Evolutionary conservation across 2,329 filamentous ascomycete species (phyloP).

Genomic region (Thermothelomyces thermophilus): DNA sequence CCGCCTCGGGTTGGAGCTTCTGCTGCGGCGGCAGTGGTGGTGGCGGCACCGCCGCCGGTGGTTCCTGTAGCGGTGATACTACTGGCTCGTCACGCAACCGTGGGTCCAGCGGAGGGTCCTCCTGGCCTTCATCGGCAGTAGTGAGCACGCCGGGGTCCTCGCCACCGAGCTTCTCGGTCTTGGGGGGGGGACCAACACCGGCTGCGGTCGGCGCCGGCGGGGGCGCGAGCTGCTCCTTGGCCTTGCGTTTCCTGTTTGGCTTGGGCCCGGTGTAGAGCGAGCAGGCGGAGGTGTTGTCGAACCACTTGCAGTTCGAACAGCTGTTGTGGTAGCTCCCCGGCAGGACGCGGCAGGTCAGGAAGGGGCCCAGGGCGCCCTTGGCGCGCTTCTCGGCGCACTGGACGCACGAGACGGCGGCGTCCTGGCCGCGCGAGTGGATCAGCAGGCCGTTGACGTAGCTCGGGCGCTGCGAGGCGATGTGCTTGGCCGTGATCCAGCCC

Average conservation of each 20-base stretch:
- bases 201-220: neutral
- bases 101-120: too few species aligned
- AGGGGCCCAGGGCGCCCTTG: slow-evolving; percentile 26
- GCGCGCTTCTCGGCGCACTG: slow-evolving; percentile 23
- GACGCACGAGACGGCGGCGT: slow-evolving; percentile 18
- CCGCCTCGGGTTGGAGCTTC: slow-evolving; percentile 1
- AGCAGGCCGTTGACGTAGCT: slow-evolving; percentile 28
- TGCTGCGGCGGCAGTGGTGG: neutral
- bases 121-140: neutral
- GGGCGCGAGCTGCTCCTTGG: slow-evolving; percentile 18
- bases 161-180: neutral
- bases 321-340: slow-evolving; percentile 24
- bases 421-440: slow-evolving; percentile 26
- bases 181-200: neutral
- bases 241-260: slow-evolving; percentile 27
- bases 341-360: slow-evolving; percentile 23
- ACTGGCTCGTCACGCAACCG: neutral
- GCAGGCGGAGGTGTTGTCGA: slow-evolving; percentile 26
- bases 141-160: neutral
- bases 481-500: slow-evolving; percentile 27
- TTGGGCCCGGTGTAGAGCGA: slow-evolving; percentile 26
- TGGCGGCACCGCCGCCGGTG: too few species aligned
- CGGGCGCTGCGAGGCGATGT: slow-evolving; percentile 26
- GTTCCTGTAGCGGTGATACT: too few species aligned
- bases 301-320: slow-evolving; percentile 29